Conservation (phyloP, 192 early-diverging fungal species). For the Coemansia sp. region DNA sequence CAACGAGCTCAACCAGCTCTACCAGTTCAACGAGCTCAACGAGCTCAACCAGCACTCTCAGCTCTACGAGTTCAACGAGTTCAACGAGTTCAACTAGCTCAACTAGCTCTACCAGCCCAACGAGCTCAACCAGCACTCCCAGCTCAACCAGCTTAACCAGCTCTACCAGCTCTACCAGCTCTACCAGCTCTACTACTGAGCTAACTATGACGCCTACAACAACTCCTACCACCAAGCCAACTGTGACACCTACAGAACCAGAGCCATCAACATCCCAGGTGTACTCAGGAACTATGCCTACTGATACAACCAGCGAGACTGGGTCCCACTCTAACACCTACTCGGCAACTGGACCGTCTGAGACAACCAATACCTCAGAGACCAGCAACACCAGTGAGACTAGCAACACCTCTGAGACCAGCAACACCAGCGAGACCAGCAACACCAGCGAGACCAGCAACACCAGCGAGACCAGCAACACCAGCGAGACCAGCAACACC, state of each 20-base stretch:
- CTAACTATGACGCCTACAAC: background rate
- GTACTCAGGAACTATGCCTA: conserved; percentile 1
- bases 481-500: too few species aligned
- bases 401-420: too few species aligned
- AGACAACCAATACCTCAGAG: background rate
- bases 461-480: too few species aligned
- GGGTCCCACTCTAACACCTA: background rate
- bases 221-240: background rate
- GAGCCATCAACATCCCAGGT: background rate
- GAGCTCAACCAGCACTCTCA: too few species aligned
- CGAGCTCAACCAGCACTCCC: conserved; percentile 6
- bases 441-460: too few species aligned
- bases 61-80: too few species aligned
- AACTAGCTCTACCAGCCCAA: background rate
- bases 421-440: too few species aligned
- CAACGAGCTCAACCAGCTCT: background rate
- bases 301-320: background rate
- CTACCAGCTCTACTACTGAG: too few species aligned
- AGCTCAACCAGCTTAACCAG: too few species aligned
- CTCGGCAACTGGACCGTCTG: background rate
- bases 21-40: background rate
- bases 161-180: too few species aligned
- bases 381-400: too few species aligned
- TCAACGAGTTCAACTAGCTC: background rate
- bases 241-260: background rate